A percentile compares a stretch with the other conserved stretches of the same genome.
phyloP scores from a whole-genome alignment of 305 asterid species.

The Solanum hybrid region DNA sequence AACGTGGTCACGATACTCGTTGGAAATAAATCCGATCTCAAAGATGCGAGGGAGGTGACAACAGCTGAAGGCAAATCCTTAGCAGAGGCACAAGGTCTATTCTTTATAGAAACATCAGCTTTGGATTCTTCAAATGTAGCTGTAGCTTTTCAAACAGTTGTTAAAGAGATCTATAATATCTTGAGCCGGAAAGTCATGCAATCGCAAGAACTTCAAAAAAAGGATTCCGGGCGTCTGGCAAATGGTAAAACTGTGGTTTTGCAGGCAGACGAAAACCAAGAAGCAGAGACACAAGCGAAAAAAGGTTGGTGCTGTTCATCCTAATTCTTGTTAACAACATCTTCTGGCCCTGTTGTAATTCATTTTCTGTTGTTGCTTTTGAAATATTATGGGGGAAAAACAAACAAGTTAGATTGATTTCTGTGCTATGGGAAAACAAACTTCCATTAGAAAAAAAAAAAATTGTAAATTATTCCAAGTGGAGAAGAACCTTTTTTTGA shows the following conservation, averaged over 20 bases:
- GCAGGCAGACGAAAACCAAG: conserved; percentile 42
- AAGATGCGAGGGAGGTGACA: conserved; percentile 79
- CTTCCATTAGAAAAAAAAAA: not conserved
- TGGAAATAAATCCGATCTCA: conserved; percentile 81
- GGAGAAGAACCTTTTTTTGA: not conserved
- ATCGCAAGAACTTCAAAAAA: conserved; percentile 71
- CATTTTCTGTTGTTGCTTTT: not conserved
- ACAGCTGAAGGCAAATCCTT: conserved; percentile 70
- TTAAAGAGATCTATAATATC: conserved; percentile 65
- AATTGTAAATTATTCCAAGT: not conserved
- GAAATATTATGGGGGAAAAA: not conserved
- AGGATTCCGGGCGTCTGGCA: conserved; percentile 43
- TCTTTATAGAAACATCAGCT: conserved; percentile 90
- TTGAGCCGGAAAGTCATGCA: conserved; percentile 84
- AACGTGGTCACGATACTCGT: conserved; percentile 78
- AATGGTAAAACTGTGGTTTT: conserved; percentile 61
- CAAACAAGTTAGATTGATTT: not conserved
- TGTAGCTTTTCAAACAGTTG: conserved; percentile 67
- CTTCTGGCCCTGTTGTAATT: not conserved
- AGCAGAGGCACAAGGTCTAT: conserved; percentile 74
- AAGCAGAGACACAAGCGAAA: conserved; percentile 20
- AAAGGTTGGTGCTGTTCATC: conserved; percentile 67
- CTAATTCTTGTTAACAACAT: not conserved
- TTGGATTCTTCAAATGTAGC: conserved; percentile 72
- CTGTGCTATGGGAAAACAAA: not conserved